Evolutionary conservation across 2,329 filamentous ascomycete species (phyloP).

Genomic region (Sclerotinia borealis): DNA sequence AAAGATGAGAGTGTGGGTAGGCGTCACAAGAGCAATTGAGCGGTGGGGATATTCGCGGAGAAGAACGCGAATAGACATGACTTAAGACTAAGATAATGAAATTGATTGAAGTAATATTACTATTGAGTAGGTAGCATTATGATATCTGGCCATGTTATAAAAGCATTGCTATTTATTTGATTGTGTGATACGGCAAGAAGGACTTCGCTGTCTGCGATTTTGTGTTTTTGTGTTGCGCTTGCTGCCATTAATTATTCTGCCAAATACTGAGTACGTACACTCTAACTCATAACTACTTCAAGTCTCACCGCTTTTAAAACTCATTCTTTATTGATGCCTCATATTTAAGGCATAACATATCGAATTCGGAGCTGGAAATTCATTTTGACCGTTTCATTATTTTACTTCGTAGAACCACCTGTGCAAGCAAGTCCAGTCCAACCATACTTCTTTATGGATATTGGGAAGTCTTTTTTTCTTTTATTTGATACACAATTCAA

Average conservation of each 20-base stretch:
- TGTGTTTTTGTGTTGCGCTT: not conserved
- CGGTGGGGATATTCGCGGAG: conserved; percentile 80
- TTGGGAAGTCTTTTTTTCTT: not conserved
- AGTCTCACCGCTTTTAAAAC: not conserved
- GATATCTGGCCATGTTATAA: conserved; percentile 4
- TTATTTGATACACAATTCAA: too few species aligned
- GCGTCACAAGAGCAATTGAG: conserved; percentile 78
- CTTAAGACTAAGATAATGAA: conserved; percentile 5
- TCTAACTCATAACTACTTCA: not conserved
- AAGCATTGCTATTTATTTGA: not conserved
- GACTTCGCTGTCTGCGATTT: not conserved
- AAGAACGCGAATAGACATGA: conserved; percentile 33
- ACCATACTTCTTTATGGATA: not conserved
- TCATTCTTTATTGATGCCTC: not conserved
- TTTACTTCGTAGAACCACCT: too few species aligned
- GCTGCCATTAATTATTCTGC: not conserved
- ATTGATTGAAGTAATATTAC: conserved; percentile 8
- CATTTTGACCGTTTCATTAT: not conserved
- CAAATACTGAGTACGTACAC: not conserved
- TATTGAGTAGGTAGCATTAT: conserved; percentile 13
- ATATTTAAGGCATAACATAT: not conserved
- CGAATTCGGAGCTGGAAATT: not conserved
- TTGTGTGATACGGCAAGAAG: conserved; percentile 3
- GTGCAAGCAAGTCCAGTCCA: not conserved
- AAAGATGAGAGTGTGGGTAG: conserved; percentile 76